Base-by-base conservation (phyloP, 2,329 filamentous ascomycete genomes). In the Penicillium sp. region DNA sequence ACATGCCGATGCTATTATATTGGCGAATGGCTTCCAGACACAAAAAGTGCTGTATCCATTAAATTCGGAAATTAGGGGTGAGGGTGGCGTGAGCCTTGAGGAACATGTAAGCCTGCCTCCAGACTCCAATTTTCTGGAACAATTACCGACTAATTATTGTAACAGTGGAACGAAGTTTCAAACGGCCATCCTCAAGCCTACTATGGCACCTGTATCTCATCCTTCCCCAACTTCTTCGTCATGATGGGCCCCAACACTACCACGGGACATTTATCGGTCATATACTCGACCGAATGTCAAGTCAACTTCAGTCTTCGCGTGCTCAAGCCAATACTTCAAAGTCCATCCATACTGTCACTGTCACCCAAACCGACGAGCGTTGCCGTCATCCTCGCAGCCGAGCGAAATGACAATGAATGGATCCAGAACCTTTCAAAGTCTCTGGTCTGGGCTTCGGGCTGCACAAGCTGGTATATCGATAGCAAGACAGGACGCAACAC, bases 391-490 rank as follows among this genome's bases (percentile, higher is more conserved):
- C 53, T 59, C 7, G 67, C 68, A 26, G 71, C 74, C 18, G 73
- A 74, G 8, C 54, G 63, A 33, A 28, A 60, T 56, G 66, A 81
- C 61, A 68, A 67, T 55, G 43, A 61, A 1, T 74, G 66, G 63
- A 73, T 79, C 26, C 76, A 82, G 50, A 47, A 61, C 0, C 71
- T 73, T 52, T 73, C 75, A 0, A 75, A 69, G 47, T 68, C 68
- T 35, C 63, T 81, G 1, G 79, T 82, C 0, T 83, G 77, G 77
- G 65, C 71, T 0, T 74, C 73, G 1, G 79, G 80, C 0, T 83
- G 80, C 59, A 76, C 74, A 1, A 77, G 73, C n/a, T 83, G 80
- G 80, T 79, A 74, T 3, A 69, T 83, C 1, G 76, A 82, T 57
- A 65, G 69, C 0, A 71, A 71, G 47, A 79, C 78, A 0, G 73